Evolutionary conservation across 495 filamentous ascomycete species (phyloP), one percentile per base, ranked within the genome.

Genomic region (Hyphodiscus hymeniophilus): DNA sequence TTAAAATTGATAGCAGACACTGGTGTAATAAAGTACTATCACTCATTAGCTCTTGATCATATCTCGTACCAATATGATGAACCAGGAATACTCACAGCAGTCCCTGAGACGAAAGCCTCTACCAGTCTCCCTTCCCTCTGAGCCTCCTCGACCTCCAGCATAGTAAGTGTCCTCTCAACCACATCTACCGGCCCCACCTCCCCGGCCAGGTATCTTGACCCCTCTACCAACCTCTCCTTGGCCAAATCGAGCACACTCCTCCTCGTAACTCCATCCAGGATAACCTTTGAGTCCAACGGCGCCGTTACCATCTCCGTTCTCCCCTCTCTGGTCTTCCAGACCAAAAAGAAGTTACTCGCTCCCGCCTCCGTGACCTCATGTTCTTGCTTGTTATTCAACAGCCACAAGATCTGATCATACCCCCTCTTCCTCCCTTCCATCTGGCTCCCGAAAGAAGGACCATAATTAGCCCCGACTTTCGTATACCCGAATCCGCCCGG

Each of bases 391-490:
- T 31, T 24, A 2, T n/a, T n/a, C 53, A 90, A 87, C 36, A 95
- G 73, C 89, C 89, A 95, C n/a, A 95, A 75, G 28, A 94, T 84
- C 71, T 94, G 89, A 57, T 89, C 77, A 55, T 80, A 94, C 3
- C 89, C 89, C 42, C 70, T 60, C 15, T 68, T 71, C 43, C 76
- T 67, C 8, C 88, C 89, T 60, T 88, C 81, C 48, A 52, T 70
- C 16, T 61, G 57, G 3, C 85, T 80, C 33, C 85, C 71, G 34
- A 95, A 71, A 15, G 75, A 77, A 8, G 89, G 89, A 0, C 89
- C 89, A 62, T 95, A 94, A 69, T 95, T 95, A 22, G 89, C 89
- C 41, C 87, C 89, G 8, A 95, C 79, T 67, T 95, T 95, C 39
- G 87, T 87, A 54, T 83, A 87, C 0, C 89, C 89, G 61, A 92